phyloP scores from a whole-genome alignment of 2,329 filamentous ascomycete species.

The Sporothrix brasiliensis region DNA sequence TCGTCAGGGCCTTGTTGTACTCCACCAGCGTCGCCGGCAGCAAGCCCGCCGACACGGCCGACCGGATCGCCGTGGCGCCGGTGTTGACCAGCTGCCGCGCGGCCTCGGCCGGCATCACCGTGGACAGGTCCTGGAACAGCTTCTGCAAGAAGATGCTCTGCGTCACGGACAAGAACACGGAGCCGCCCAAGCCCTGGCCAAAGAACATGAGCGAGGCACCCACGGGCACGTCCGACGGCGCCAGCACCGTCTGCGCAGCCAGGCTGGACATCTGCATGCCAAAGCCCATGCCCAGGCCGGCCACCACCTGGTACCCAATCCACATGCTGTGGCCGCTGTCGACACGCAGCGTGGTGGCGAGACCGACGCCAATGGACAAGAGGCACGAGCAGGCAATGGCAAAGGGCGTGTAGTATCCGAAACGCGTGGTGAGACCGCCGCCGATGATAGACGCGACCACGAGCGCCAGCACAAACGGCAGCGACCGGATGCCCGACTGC shows the following conservation, averaged over 20 bases:
- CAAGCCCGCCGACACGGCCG: constrained; percentile 16
- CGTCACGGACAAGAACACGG: constrained; percentile 51
- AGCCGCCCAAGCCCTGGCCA: constrained; percentile 50
- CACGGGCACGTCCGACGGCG: constrained; percentile 47
- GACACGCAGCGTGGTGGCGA: constrained; percentile 47
- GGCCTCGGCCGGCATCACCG: neutral
- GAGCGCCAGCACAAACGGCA: constrained; percentile 48
- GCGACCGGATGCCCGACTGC: constrained; percentile 47
- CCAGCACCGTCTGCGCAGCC: constrained; percentile 52
- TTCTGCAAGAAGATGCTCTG: constrained; percentile 50
- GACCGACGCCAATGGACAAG: constrained; percentile 47
- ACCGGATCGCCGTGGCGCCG: constrained; percentile 25
- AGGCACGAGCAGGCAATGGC: constrained; percentile 47
- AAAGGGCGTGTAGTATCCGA: constrained; percentile 53
- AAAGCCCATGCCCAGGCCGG: constrained; percentile 49
- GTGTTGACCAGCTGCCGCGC: constrained; percentile 10
- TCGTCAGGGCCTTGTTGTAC: constrained; percentile 62
- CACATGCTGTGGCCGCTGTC: constrained; percentile 42
- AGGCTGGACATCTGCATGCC: constrained; percentile 51
- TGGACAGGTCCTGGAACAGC: constrained; percentile 41
- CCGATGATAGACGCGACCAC: constrained; percentile 48
- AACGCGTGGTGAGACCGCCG: constrained; percentile 44
- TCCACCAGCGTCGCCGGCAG: constrained; percentile 41
- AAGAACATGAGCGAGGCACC: constrained; percentile 52
- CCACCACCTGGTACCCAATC: constrained; percentile 51